Evolutionary conservation across 208 protist species (phyloP), one percentile per base, ranked within the genome.

Genomic region (Leishmania tarentolae): DNA sequence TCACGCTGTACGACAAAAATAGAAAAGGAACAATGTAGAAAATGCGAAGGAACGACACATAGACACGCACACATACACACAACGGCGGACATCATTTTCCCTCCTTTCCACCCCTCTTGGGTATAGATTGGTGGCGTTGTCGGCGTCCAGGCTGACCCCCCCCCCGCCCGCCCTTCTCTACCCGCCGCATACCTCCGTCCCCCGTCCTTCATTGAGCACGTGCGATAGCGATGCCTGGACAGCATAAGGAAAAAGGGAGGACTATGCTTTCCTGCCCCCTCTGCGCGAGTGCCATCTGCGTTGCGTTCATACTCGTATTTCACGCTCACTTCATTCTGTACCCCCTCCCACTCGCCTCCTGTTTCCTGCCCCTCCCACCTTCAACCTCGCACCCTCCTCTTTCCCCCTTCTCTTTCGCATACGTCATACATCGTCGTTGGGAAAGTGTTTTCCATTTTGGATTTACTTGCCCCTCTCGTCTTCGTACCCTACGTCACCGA

Each of bases 361-460:
- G 1, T 42, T 61, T 31, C 42, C 37, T 70, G 28, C 21, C 21
- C 59, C 59, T n/a, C 28, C 59, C n/a, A 66, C n/a, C 9, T 19
- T 66, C 7, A 8, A 31, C n/a, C 13, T 40, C n/a, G 31, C 24
- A 28, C 37, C 59, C 24, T 28, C 19, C 31, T 50, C 56, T 3
- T 24, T n/a, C 24, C 11, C 53, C 19, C 37, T 59, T 83, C 42
- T 46, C 42, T 46, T 21, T 70, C 47, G 46, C 42, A 8, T 50
- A 37, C 28, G 53, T 40, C 31, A 46, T 53, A 69, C 53, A 31
- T 40, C 57, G 37, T 68, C 24, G 63, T 40, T 75, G 28, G 47
- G 24, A 68, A 66, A 66, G 59, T 66, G 59, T 37, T 66, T 66
- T 66, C 59, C 59, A 21, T 66, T 66, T 66, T 66, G 59, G 59